Evolutionary conservation across 2,329 filamentous ascomycete genomes (phyloP).

Genomic region (Pseudogymnoascus pannorum): DNA sequence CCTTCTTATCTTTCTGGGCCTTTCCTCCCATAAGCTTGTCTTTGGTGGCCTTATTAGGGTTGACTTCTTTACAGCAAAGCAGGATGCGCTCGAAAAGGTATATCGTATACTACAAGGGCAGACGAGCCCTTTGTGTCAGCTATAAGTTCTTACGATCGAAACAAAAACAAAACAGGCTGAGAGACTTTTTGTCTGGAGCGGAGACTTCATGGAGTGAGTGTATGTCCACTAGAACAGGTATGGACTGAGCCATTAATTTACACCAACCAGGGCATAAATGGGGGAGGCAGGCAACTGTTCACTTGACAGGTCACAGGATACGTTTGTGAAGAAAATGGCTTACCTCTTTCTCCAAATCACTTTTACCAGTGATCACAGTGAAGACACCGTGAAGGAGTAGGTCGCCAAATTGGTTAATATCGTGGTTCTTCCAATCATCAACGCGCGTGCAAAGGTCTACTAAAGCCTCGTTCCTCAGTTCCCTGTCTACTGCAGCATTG

Average conservation of each 20-base stretch:
- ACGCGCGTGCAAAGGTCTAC: constrained; percentile 75
- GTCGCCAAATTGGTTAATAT: constrained; percentile 84
- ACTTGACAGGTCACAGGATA: background rate
- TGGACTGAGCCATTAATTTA: background rate
- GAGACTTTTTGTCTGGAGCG: background rate
- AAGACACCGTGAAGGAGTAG: constrained; percentile 84
- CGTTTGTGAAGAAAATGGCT: background rate
- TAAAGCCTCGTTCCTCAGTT: constrained; percentile 75
- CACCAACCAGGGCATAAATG: background rate
- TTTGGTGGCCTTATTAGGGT: constrained; percentile 69
- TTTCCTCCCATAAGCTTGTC: constrained; percentile 62
- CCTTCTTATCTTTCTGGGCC: constrained; percentile 63
- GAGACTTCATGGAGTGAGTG: background rate
- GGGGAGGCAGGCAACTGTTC: background rate
- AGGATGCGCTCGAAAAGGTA: constrained; percentile 95
- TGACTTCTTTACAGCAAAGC: constrained; percentile 92
- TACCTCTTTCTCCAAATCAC: constrained; percentile 78
- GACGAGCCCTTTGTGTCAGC: constrained; percentile 21
- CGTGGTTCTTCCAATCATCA: constrained; percentile 95
- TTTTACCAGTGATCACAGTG: constrained; percentile 82
- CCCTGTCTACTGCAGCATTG: constrained; percentile 84
- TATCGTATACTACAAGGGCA: constrained; percentile 70
- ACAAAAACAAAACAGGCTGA: background rate
- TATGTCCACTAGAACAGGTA: background rate
- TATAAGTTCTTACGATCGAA: constrained; percentile 10